Base-by-base conservation (phyloP, 305 asterid species). In the Fraxinus albicans region DNA sequence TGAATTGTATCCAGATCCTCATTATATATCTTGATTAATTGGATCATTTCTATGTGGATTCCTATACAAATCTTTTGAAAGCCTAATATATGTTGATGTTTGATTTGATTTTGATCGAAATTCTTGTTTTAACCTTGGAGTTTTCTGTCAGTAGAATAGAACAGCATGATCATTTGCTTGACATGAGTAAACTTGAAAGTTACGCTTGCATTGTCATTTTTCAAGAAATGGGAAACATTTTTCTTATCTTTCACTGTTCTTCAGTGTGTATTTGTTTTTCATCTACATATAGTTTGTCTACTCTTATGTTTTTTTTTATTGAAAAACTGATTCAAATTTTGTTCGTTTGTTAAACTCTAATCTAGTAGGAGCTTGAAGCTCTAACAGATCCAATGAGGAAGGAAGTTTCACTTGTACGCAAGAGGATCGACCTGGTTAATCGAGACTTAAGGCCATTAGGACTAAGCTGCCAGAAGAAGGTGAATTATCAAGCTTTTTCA, bases 301-400 rank as follows among this genome's bases (percentile, higher is more conserved):
- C 23, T 60, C 15, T 63, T 0, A 4, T 69, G 12, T 8, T 38
- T 12, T 10, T 10, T 27, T 33, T 31, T 27, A 25, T 77, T 25
- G 13, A 29, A 47, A 77, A 31, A 17, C 15, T 77, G 5, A 77
- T 60, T 25, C 19, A 40, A 35, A 13, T 25, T 27, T 8, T 40
- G 36, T 79, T 70, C 79, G 12, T 67, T 34, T 77, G 65, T 15
- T 29, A 38, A 76, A 44, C 77, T 76, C 73, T 78, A 47, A 86
- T 85, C 92, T 86, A 80, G 77, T 80, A 94, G 97, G 97, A 92
- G 83, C 87, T 94, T 38, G 98, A 93, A 81, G 93, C 91, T 3
- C 84, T 94, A 80, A 91, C 85, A 25, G 98, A 94, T 89, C 98
- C 98, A 19, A 91, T 82, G 89, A 89, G 92, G 86, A 94, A 93